These are phyloP conservation scores for Coemansia sp. DNA, from an alignment of 192 early-diverging fungal genomes.

Conservation along the genomic window DNA sequence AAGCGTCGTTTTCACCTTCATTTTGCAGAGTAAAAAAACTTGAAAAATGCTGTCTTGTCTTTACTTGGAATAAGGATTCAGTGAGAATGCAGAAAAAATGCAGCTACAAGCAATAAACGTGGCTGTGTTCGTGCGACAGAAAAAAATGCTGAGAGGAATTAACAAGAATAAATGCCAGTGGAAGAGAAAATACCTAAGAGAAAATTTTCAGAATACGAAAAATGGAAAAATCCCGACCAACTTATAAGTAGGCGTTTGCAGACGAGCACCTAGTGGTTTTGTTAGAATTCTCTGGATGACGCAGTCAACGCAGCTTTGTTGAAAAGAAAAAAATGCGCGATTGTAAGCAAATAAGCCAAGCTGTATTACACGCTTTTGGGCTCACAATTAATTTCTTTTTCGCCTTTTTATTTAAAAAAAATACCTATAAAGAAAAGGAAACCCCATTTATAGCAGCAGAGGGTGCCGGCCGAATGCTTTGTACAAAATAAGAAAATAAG, in stretches of 20 bases:
- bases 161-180: no score
- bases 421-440: neutral
- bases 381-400: no score
- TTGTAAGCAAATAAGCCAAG: no score
- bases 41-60: neutral
- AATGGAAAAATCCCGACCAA: neutral
- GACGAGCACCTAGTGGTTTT: neutral
- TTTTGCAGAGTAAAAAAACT: neutral
- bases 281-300: neutral
- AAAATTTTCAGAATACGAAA: neutral
- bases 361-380: neutral
- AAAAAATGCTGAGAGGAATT: neutral
- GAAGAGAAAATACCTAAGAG: neutral
- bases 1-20: neutral
- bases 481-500: neutral
- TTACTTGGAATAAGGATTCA: neutral
- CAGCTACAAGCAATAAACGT: no score
- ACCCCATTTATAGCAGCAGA: neutral
- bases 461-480: no score
- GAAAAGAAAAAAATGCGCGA: constrained; percentile 2
- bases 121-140: no score
- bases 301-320: neutral
- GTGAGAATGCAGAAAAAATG: neutral
- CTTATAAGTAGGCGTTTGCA: neutral
- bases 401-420: neutral